Evolutionary conservation across 1,139 yeast species (phyloP), one percentile per base, ranked within the genome.

Genomic region (Scheffersomyces titani): DNA sequence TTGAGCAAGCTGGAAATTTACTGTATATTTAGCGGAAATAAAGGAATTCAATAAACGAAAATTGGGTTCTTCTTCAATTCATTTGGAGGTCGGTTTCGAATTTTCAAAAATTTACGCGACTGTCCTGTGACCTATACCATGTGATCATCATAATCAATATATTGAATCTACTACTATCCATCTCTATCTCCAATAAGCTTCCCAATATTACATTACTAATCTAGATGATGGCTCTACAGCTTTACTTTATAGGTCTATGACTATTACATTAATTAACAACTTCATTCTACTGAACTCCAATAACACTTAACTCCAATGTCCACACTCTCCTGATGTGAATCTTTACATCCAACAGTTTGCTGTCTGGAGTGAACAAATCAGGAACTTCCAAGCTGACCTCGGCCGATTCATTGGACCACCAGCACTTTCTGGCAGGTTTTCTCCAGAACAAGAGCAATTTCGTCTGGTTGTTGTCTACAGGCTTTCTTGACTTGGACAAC

Each of bases 401-500:
- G 20, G 86, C 77, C 51, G 80, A 76, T 51, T 85, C 86, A 65
- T 89, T 89, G 13, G 90, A 89, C 99, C 99, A 96, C 99, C 99
- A 96, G 74, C 99, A 96, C 70, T 96, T 96, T 68, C 99, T 83
- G 1, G 99, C 99, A 0, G 99, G 99, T 69, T 94, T 94, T 61
- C 97, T 83, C 99, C 99, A 96, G 70, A 96, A 96, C 57, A 96
- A 78, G 47, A 96, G 80, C 55, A 96, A 81, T 70, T 96, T 94
- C 45, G 94, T 90, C 55, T 78, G 80, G 62, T 72, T 76, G 49
- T 73, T 64, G 51, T 75, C 75, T 13, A 63, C 67, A 57, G 71
- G 70, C 62, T 69, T 70, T 59, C 80, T 71, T 44, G 72, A 72
- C 58, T 80, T 76, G 18, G 88, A 80, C 50, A 82, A 71, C 3